Conservation (phyloP, 768 basidiomycete species). For the Boletus sp. region DNA sequence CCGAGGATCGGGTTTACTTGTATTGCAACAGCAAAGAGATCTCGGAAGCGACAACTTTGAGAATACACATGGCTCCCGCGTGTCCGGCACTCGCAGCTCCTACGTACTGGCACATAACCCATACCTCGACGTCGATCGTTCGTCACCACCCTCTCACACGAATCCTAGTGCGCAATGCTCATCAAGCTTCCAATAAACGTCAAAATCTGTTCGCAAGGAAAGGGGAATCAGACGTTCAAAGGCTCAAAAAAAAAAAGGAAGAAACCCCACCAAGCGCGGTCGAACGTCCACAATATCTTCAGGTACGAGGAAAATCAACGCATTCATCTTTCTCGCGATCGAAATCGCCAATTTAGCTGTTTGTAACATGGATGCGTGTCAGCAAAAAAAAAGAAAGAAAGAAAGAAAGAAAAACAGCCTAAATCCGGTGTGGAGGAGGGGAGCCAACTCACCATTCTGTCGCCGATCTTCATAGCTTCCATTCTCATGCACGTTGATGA, state of each 20-base stretch:
- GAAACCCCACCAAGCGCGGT: slow-evolving; percentile 69
- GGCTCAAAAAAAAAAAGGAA: neutral
- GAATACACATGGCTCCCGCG: neutral
- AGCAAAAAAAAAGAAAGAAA: neutral
- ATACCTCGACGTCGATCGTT: neutral
- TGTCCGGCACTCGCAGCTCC: neutral
- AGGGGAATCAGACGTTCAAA: neutral
- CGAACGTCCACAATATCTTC: slow-evolving; percentile 97
- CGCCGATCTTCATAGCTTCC: slow-evolving; percentile 84
- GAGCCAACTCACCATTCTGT: slow-evolving; percentile 71
- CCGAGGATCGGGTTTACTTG: neutral
- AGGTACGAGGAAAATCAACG: slow-evolving; percentile 92
- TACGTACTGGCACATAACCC: neutral
- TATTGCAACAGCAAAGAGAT: neutral
- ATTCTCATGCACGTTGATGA: slow-evolving; percentile 55
- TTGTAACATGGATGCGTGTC: slow-evolving; percentile 24
- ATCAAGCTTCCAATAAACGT: slow-evolving; percentile 95
- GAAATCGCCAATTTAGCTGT: slow-evolving; percentile 95
- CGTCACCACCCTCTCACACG: neutral
- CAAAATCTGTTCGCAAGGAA: slow-evolving; percentile 57
- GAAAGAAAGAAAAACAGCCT: too few relatives aligned
- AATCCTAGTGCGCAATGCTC: slow-evolving; percentile 49
- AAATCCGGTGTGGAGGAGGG: neutral
- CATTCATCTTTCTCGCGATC: slow-evolving; percentile 97
- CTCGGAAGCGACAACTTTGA: neutral